Evolutionary conservation across 1,284 basidiomycete genomes (phyloP), one percentile per base, ranked within the genome.

Genomic region (Mycena citricolor): DNA sequence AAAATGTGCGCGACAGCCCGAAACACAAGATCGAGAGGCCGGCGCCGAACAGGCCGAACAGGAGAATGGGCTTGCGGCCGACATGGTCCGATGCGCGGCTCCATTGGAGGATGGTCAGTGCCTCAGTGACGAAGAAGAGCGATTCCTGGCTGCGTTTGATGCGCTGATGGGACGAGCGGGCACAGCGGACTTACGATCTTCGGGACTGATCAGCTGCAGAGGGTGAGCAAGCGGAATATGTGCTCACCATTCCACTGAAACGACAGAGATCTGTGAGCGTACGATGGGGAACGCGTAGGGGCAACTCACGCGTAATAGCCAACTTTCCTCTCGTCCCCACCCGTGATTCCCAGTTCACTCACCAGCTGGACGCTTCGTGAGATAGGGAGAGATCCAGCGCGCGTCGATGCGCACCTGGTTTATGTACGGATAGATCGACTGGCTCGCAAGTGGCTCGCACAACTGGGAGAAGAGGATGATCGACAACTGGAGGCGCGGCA

Each of bases 51-150:
- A 81, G 64, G 0, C 83, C 83, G 5, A 67, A 68, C 44, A 85
- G 62, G 34, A 86, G 68, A 19, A 87, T 70, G 0, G 83, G 83
- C 56, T 76, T 82, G 16, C 84, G 71, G 21, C 84, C 84, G 14
- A 84, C 66, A 28, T 69, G 62, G 57, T 86, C 84, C 2, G 84
- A 86, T 5, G 75, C 56, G 22, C 77, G 71, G 57, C 80, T 81
- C 83, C 83, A 86, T 52, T 81, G 76, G 23, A 83, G 68, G 21
- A 83, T 74, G 4, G 78, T 79, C 39, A 49, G 25, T 4, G 52
- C 33, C 25, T 54, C 52, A 4, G 45, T 49, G 2, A 54, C 19
- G 20, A 51, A 54, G 37, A 54, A 54, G 2, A 53, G 39, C 2
- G 47, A 49, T 49, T 53, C 51, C 51, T 53, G 23, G 4, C 23